Conservation (phyloP, 2,329 filamentous ascomycete genomes). For the Cladophialophora chaetospira region DNA sequence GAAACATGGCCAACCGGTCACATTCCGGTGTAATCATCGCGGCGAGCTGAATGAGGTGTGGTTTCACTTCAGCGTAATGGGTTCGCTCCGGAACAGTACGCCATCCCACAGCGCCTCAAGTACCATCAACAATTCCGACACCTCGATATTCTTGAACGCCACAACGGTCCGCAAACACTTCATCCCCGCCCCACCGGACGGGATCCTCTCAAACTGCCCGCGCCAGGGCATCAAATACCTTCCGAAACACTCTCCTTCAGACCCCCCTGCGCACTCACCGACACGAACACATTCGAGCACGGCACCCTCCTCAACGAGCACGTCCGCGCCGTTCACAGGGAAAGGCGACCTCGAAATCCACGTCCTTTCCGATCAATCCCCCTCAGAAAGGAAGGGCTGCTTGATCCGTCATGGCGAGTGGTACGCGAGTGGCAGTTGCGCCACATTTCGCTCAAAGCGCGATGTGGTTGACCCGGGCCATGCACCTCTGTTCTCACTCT, state of each 20-base stretch:
- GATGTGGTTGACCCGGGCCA: slow-evolving; percentile 39
- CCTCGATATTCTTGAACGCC: slow-evolving; percentile 45
- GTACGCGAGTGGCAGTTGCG: slow-evolving; percentile 69
- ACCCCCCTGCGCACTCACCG: slow-evolving; percentile 37
- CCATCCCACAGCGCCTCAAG: background rate
- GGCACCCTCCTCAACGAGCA: slow-evolving; percentile 33
- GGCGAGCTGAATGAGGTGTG: slow-evolving; percentile 57
- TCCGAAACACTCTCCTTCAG: slow-evolving; percentile 52
- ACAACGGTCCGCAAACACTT: slow-evolving; percentile 52
- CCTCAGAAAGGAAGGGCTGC: slow-evolving; percentile 56
- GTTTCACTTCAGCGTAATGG: slow-evolving; percentile 65
- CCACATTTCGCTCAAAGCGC: slow-evolving; percentile 61
- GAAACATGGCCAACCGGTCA: slow-evolving; percentile 57
- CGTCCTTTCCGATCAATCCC: slow-evolving; percentile 35
- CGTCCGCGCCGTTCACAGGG: slow-evolving; percentile 54
- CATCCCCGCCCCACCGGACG: slow-evolving; percentile 44
- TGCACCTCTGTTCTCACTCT: slow-evolving; percentile 53
- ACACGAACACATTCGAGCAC: slow-evolving; percentile 1
- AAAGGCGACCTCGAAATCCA: slow-evolving; percentile 61
- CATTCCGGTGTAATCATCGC: slow-evolving; percentile 60
- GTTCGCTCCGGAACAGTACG: slow-evolving; percentile 39
- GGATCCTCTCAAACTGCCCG: slow-evolving; percentile 65
- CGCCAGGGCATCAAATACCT: slow-evolving; percentile 64
- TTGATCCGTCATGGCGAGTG: slow-evolving; percentile 68
- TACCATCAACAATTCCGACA: background rate